phyloP scores from a whole-genome alignment of 768 basidiomycete genomes.

The Suillus subluteus region DNA sequence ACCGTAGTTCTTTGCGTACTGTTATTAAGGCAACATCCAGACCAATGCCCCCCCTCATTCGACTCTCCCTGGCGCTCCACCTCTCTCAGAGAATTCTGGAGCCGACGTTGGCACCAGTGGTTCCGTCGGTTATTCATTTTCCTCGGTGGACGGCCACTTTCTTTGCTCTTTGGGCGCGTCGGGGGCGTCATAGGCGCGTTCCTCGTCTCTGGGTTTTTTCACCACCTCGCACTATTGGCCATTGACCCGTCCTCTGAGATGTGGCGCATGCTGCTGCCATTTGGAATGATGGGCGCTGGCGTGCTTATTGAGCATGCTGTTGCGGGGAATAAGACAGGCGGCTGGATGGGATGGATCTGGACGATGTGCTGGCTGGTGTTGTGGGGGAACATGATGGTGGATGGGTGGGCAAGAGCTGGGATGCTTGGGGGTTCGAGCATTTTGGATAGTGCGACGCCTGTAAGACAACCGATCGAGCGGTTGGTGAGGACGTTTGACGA shows the following conservation, averaged over 20 bases:
- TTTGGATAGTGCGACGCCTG: constrained; percentile 15
- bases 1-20: constrained; percentile 27
- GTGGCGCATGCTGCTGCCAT: constrained; percentile 47
- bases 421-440: constrained; percentile 15
- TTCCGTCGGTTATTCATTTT: constrained; percentile 36
- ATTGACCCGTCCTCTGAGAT: constrained; percentile 51
- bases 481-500: constrained; percentile 17
- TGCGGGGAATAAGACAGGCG: constrained; percentile 34
- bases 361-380: constrained; percentile 30
- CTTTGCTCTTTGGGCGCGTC: constrained; percentile 46
- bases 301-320: constrained; percentile 46
- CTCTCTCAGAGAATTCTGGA: constrained; percentile 43
- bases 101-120: constrained; percentile 41
- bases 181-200: constrained; percentile 61
- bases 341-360: constrained; percentile 39
- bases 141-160: constrained; percentile 34
- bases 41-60: constrained; percentile 38
- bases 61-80: constrained; percentile 39
- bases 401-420: constrained; percentile 23
- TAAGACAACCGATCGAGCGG: constrained; percentile 17
- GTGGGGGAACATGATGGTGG: constrained; percentile 29
- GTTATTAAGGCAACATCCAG: constrained; percentile 32
- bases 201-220: constrained; percentile 57
- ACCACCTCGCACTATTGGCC: constrained; percentile 54
- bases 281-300: constrained; percentile 58